phyloP scores from a whole-genome alignment of 2,329 filamentous ascomycete genomes.

The Neonectria coccinea region DNA sequence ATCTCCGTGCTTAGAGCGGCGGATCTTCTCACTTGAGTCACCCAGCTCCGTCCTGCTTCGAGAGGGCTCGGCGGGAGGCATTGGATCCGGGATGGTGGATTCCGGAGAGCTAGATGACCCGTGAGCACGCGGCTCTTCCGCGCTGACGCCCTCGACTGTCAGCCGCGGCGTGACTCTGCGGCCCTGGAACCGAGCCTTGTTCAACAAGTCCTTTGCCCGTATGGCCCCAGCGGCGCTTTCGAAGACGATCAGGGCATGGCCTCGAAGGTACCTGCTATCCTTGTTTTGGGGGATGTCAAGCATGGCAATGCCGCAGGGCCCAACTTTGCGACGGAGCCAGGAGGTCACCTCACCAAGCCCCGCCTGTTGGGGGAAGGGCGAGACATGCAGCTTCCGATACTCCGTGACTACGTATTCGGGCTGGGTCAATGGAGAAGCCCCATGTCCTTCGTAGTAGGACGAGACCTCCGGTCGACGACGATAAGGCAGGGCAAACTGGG shows the following conservation, averaged over 20 bases:
- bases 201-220: constrained; percentile 42
- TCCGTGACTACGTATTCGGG: constrained; percentile 30
- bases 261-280: constrained; percentile 41
- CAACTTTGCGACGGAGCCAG: constrained; percentile 47
- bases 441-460: constrained; percentile 18
- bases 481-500: constrained; percentile 35
- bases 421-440: constrained; percentile 6
- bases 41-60: constrained; percentile 14
- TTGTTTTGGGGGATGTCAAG: constrained; percentile 44
- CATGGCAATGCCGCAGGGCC: constrained; percentile 36
- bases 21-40: constrained; percentile 23
- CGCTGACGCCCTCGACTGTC: constrained; percentile 34
- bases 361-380: constrained; percentile 42
- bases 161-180: constrained; percentile 42
- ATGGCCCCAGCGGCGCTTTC: constrained; percentile 36
- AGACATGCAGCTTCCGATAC: constrained; percentile 43
- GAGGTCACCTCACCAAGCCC: constrained; percentile 39
- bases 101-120: constrained; percentile 13
- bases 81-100: constrained; percentile 4
- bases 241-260: constrained; percentile 45
- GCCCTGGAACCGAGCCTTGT: constrained; percentile 44
- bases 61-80: constrained; percentile 26
- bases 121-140: constrained; percentile 14
- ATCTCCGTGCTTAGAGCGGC: constrained; percentile 34
- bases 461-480: constrained; percentile 21